A percentile compares a stretch with the other conserved stretches of the same genome.
phyloP scores from a whole-genome alignment of 805 yeast species.

The Pachysolen tannophilus region DNA sequence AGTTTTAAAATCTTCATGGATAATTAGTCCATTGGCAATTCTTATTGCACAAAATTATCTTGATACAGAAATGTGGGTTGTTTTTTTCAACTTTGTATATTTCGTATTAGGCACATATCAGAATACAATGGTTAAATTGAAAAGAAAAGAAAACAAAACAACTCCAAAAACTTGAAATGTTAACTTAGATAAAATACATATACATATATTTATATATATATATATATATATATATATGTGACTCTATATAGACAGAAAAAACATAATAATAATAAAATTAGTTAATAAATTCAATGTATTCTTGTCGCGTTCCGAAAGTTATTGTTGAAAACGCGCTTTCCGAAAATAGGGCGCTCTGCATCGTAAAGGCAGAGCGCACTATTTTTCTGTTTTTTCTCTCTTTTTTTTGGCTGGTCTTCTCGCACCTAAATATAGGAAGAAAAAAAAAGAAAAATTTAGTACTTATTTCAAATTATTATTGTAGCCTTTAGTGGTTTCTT shows the following conservation, averaged over 20 bases:
- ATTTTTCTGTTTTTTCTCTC: no score
- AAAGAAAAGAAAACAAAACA: constrained; percentile 3
- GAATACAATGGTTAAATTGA: constrained; percentile 44
- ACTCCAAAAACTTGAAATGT: no score
- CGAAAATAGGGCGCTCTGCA: not conserved
- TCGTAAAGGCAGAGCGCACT: no score
- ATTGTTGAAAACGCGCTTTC: not conserved
- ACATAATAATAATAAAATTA: not conserved
- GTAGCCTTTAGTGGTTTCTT: no score
- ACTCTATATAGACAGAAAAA: no score
- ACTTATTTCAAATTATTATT: no score
- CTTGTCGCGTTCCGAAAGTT: not conserved
- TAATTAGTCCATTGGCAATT: constrained; percentile 45
- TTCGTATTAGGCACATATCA: constrained; percentile 56
- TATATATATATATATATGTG: no score
- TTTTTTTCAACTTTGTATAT: constrained; percentile 49
- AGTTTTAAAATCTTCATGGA: constrained; percentile 44
- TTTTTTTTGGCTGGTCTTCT: no score
- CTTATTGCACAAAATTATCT: constrained; percentile 49
- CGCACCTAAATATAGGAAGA: no score
- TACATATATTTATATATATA: not conserved
- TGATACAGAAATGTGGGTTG: constrained; percentile 56
- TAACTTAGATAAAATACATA: no score
- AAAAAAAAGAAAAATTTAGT: no score
- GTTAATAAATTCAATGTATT: not conserved